Base-by-base conservation (phyloP, 2,329 filamentous ascomycete species). In the Talaromyces amestolkiae region DNA sequence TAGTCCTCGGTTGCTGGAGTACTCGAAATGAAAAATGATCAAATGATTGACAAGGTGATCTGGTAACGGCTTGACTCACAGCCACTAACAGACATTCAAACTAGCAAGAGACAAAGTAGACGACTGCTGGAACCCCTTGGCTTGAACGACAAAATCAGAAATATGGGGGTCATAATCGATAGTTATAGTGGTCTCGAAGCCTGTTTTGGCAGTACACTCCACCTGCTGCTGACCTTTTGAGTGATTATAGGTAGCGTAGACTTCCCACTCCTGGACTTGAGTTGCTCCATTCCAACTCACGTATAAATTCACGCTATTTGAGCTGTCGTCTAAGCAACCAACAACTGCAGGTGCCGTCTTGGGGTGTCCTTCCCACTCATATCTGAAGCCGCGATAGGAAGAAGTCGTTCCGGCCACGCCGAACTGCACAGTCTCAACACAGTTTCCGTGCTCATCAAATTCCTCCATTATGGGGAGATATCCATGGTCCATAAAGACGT, bases 251-350 rank as follows among this genome's bases (percentile, higher is more conserved):
- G 19, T 47, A 24, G 43, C 43, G 10, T 47, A 47, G 19, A 47
- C 43, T 47, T 22, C 19, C 67, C 65, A 68, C 33, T 64, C 63
- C 13, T 60, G 22, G 15, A 64, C 53, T 17, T 59, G 61, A 15
- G 67, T 68, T 9, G 63, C 66, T 8, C 67, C 67, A 35, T 68
- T 68, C 67, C 67, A 68, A 54, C 67, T 68, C 59, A 67, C 61
- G 41, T 66, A 68, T 5, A 47, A 47, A 11, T 22, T 19, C 43
- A 13, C 43, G 43, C 19, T 47, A 4, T 22, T 22, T 6, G 43
- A 47, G 43, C 17, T 24, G 10, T 24, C 3, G 10, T 60, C 65
- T 17, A 22, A n/a, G 19, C 54, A 27, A 3, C 56, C 27, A n/a
- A 15, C 27, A 24, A 45, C 43, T 22, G 61, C 43, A 22, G 27